Base-by-base conservation (phyloP, 2,329 filamentous ascomycete genomes). In the Aspergillus ustus region DNA sequence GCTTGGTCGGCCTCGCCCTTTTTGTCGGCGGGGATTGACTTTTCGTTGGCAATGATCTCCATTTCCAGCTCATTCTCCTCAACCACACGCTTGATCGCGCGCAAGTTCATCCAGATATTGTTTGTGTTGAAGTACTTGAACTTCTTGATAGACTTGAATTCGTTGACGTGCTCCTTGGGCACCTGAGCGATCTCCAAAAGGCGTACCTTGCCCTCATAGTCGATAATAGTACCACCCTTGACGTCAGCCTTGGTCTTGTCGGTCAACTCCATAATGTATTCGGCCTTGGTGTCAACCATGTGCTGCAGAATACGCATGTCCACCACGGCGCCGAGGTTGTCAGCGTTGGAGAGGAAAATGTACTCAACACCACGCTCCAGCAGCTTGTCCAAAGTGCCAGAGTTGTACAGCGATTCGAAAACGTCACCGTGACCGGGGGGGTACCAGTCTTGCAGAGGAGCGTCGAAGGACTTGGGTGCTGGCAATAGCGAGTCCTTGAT, bases 121-220 rank as follows among this genome's bases (percentile, higher is more conserved):
- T 99, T 99, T 82, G 95, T 99, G 89, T 99, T 99, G 90, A 99
- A 99, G 89, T 99, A 99, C 87, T 96, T 97, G 91, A 99, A 99
- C 87, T 99, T 99, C 90, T 99, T 99, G 87, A 99, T 99, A 52
- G 93, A 97, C 89, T 99, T 99, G 92, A 99, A 99, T 84, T 99
- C 95, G 83, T 99, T 98, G 79, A 95, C 92, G 83, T 99, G 95
- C 85, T 99, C 92, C 89, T 98, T 99, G 82, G 95, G 95, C 40
- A 99, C 95, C 85, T 99, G 95, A 15, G 95, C 95, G 73, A 99
- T 97, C 85, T 99, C 95, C 57, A 99, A 91, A 69, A 99, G 90
- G 76, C 95, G 93, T 71, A 96, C 94, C 61, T 91, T 93, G 75
- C 94, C 94, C 79, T 99, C 95, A 82, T 97, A 97, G 84, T 99